Evolutionary conservation across 768 basidiomycete species (phyloP).

Genomic region (Mycena floridula): DNA sequence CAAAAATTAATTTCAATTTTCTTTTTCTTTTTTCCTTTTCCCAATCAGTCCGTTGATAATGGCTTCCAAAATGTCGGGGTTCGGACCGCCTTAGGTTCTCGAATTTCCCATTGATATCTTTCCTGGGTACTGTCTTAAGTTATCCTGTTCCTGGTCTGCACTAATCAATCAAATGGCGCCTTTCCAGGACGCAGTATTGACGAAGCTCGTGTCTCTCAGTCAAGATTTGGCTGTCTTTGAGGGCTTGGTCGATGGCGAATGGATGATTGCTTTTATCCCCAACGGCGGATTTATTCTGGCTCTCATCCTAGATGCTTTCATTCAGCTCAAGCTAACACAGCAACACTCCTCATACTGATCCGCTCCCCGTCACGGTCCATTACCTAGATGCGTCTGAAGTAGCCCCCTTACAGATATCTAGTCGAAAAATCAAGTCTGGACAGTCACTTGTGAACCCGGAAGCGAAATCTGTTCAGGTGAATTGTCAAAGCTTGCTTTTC

Average conservation of each 20-base stretch:
- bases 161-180: background rate
- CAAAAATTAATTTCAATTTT: too few species aligned
- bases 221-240: background rate
- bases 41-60: too few species aligned
- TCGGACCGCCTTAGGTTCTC: too few species aligned
- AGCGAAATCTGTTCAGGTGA: constrained; percentile 52
- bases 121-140: too few species aligned
- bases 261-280: background rate
- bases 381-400: constrained; percentile 41
- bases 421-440: constrained; percentile 43
- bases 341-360: constrained; percentile 36
- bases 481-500: background rate
- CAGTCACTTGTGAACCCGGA: constrained; percentile 49
- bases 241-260: background rate
- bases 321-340: constrained; percentile 52
- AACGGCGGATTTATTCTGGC: constrained; percentile 45
- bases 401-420: constrained; percentile 38
- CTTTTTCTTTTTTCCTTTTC: too few species aligned
- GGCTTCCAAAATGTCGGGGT: too few species aligned
- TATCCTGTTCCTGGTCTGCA: too few species aligned
- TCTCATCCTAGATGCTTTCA: constrained; percentile 46
- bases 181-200: background rate
- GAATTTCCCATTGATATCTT: too few species aligned
- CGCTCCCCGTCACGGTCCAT: constrained; percentile 55
- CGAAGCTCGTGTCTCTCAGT: background rate